Conservation (phyloP, 1,284 basidiomycete species). For the Sanghuangporus weigelae region DNA sequence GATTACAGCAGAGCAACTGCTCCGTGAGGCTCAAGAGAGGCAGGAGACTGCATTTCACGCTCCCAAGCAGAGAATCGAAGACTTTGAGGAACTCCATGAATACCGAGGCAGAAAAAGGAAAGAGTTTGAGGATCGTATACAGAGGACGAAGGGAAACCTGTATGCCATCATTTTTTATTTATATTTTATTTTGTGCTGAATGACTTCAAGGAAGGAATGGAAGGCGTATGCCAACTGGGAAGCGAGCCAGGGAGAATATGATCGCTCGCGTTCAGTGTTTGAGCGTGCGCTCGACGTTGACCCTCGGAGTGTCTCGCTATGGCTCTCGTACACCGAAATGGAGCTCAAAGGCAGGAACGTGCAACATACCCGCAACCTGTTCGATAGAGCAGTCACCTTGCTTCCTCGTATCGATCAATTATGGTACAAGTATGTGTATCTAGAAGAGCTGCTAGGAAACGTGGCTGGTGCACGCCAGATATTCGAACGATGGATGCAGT, state of each 20-base stretch:
- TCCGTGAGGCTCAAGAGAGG: slow-evolving; percentile 96
- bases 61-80: slow-evolving; percentile 93
- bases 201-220: slow-evolving; percentile 63
- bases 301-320: slow-evolving; percentile 82
- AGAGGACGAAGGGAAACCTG: slow-evolving; percentile 87
- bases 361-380: slow-evolving; percentile 94
- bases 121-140: slow-evolving; percentile 94
- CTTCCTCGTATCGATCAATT: slow-evolving; percentile 92
- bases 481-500: slow-evolving; percentile 99
- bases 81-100: slow-evolving; percentile 96
- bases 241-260: slow-evolving; percentile 96
- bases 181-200: slow-evolving; percentile 8
- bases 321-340: slow-evolving; percentile 97
- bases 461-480: slow-evolving; percentile 94
- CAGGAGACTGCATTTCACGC: slow-evolving; percentile 90
- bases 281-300: slow-evolving; percentile 97
- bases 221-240: slow-evolving; percentile 82
- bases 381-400: slow-evolving; percentile 93
- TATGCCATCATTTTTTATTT: slow-evolving; percentile 28
- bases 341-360: slow-evolving; percentile 97
- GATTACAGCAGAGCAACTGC: slow-evolving; percentile 97
- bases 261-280: slow-evolving; percentile 89
- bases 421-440: slow-evolving; percentile 99
- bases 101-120: slow-evolving; percentile 92
- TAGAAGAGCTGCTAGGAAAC: slow-evolving; percentile 96